Conservation (phyloP, 345 rosid genomes). For the Melastoma malabathricum region DNA sequence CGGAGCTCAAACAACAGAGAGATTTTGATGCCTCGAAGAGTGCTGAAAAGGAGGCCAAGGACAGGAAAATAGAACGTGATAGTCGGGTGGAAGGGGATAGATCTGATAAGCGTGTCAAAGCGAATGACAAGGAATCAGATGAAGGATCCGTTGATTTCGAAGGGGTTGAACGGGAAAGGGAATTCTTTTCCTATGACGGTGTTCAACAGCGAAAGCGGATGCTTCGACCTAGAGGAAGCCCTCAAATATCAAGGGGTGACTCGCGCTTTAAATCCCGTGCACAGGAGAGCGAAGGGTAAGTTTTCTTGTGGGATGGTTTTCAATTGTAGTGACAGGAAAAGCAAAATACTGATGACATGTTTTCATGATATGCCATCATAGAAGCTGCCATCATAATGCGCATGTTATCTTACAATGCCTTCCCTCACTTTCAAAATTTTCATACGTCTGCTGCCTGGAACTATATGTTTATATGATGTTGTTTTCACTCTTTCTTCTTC, state of each 20-base stretch:
- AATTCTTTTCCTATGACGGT: slow-evolving; percentile 63
- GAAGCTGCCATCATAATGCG: too few relatives aligned
- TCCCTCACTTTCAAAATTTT: too few relatives aligned
- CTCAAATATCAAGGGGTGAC: slow-evolving; percentile 63
- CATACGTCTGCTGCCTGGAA: too few relatives aligned
- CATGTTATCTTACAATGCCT: too few relatives aligned
- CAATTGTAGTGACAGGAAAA: too few relatives aligned
- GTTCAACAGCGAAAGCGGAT: slow-evolving; percentile 95
- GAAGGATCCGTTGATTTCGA: slow-evolving; percentile 86
- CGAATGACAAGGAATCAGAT: slow-evolving; percentile 66
- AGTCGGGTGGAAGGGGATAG: slow-evolving; percentile 63
- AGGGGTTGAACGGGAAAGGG: slow-evolving; percentile 80
- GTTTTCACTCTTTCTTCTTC: background rate
- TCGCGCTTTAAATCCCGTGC: slow-evolving; percentile 45
- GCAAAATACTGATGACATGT: too few relatives aligned
- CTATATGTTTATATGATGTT: too few relatives aligned
- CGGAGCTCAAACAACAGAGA: slow-evolving; percentile 61
- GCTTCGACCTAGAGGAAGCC: slow-evolving; percentile 91
- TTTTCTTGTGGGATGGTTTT: slow-evolving; percentile 4
- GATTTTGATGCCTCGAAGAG: slow-evolving; percentile 61
- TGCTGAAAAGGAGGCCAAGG: slow-evolving; percentile 61
- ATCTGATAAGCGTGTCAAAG: slow-evolving; percentile 64
- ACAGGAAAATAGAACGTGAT: slow-evolving; percentile 80
- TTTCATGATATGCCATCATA: too few relatives aligned
- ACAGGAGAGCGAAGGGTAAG: slow-evolving; percentile 87